Evolutionary conservation across 2,329 filamentous ascomycete species (phyloP).

Genomic region (Hymenoscyphus repandus): DNA sequence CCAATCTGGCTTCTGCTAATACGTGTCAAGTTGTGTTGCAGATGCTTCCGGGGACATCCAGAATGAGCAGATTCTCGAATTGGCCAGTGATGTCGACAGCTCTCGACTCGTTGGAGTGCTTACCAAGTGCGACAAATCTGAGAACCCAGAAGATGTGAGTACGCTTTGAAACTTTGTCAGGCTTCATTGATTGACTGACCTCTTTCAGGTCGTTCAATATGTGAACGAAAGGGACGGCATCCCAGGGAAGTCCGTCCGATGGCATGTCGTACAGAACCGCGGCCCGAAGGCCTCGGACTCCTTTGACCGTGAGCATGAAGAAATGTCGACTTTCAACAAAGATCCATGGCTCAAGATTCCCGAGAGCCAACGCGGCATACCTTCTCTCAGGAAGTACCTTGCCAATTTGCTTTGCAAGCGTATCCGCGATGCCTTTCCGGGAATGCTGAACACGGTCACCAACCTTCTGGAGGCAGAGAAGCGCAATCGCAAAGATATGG

Average conservation of each 20-base stretch:
- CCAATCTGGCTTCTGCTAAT: too few relatives aligned
- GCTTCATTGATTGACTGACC: neutral
- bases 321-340: constrained; percentile 27
- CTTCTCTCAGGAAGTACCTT: constrained; percentile 29
- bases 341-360: constrained; percentile 29
- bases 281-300: constrained; percentile 20
- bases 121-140: constrained; percentile 34
- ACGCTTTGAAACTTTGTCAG: too few relatives aligned
- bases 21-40: constrained; percentile 35
- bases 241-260: constrained; percentile 23
- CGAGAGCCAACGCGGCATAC: constrained; percentile 26
- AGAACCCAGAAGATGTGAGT: constrained; percentile 19
- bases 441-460: constrained; percentile 24
- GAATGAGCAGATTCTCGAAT: constrained; percentile 29
- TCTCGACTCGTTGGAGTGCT: constrained; percentile 34
- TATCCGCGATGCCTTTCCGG: constrained; percentile 23
- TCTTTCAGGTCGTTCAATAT: constrained; percentile 12
- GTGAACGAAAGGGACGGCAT: constrained; percentile 14
- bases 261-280: constrained; percentile 36
- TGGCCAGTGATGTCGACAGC: constrained; percentile 29
- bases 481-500: constrained; percentile 16
- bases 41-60: constrained; percentile 31
- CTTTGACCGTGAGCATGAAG: constrained; percentile 27
- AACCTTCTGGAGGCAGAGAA: constrained; percentile 18
- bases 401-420: constrained; percentile 26